Evolutionary conservation across 257 asterid genomes (phyloP).

Genomic region (Apocynum venetum): DNA sequence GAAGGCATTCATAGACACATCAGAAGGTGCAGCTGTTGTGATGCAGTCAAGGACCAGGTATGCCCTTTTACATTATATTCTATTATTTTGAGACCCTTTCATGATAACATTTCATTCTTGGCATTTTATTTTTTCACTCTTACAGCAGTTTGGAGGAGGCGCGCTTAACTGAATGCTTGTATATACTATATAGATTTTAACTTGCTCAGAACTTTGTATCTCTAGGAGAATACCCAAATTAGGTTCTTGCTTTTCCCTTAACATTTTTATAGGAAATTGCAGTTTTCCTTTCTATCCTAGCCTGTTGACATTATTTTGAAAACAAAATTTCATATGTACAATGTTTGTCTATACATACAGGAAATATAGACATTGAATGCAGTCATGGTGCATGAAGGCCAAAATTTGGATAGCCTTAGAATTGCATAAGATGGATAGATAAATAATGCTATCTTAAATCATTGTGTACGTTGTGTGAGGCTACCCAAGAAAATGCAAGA

Average conservation of each 20-base stretch:
- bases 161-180: not conserved
- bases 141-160: not conserved
- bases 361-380: not conserved
- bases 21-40: slow-evolving; percentile 41
- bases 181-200: not conserved
- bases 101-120: not conserved
- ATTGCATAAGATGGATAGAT: not conserved
- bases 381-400: not conserved
- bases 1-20: slow-evolving; percentile 44
- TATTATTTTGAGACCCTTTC: slow-evolving; percentile 4
- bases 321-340: not conserved
- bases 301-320: not conserved
- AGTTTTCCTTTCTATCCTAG: not conserved
- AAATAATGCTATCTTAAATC: not conserved
- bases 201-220: not conserved
- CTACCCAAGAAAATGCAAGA: not conserved
- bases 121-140: not conserved
- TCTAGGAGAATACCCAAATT: not conserved
- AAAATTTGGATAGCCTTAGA: not conserved
- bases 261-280: not conserved
- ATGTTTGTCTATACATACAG: not conserved
- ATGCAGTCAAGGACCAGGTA: slow-evolving; percentile 67
- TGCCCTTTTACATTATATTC: slow-evolving; percentile 3
- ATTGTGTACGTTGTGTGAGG: not conserved
- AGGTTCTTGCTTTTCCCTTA: not conserved